Percentiles rank a stretch among this genome's conserved stretches.
Conservation (phyloP, 2,329 filamentous ascomycete species). For the Pestalotiopsis sp. region DNA sequence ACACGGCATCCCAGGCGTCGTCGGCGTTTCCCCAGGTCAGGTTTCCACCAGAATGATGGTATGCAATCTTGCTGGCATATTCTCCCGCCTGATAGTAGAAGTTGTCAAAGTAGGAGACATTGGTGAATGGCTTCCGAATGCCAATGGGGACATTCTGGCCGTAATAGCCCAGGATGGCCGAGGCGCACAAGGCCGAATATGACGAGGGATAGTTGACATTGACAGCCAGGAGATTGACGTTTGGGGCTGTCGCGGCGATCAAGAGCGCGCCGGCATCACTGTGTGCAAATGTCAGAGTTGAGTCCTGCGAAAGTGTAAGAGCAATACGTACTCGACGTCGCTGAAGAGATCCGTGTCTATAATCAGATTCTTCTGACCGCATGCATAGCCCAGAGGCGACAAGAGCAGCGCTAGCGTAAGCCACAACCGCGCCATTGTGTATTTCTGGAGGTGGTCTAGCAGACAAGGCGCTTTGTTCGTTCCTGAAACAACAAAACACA, state of each 20-base stretch:
- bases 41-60: conserved; percentile 40
- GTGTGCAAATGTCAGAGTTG: not conserved
- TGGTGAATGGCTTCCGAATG: conserved; percentile 39
- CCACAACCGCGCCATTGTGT: not conserved
- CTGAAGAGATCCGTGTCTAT: conserved; percentile 51
- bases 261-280: conserved; percentile 46
- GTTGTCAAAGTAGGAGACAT: conserved; percentile 47
- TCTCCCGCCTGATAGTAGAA: conserved; percentile 42
- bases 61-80: conserved; percentile 48
- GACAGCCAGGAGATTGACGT: conserved; percentile 41
- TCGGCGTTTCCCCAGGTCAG: conserved; percentile 37
- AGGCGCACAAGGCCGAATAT: conserved; percentile 38
- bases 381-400: not conserved
- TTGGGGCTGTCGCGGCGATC: conserved; percentile 39
- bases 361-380: conserved; percentile 40
- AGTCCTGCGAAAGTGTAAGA: not conserved
- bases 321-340: conserved; percentile 44
- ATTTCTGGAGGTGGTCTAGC: not conserved
- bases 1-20: conserved; percentile 43
- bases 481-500: not conserved
- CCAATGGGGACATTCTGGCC: conserved; percentile 16
- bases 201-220: conserved; percentile 44
- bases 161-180: conserved; percentile 31
- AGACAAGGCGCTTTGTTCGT: not conserved
- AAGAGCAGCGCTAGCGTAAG: not conserved